A percentile compares a stretch with the other conserved stretches of the same genome.
Conservation (phyloP, 2,329 filamentous ascomycete genomes). For the Cyphellophora europaea region DNA sequence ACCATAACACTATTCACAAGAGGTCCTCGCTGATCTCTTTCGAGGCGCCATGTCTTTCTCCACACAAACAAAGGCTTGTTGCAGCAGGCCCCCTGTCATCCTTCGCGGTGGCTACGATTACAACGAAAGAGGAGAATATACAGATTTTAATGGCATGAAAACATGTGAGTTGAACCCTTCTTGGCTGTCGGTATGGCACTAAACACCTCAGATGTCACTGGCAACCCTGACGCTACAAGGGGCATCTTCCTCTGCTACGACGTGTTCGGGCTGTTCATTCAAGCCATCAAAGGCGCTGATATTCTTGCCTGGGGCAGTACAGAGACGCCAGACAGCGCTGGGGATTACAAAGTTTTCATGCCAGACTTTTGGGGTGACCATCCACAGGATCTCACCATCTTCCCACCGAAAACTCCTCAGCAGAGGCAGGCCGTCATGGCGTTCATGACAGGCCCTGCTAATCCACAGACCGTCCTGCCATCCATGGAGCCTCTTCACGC, state of each 20-base stretch:
- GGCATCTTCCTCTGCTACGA: slow-evolving; percentile 6
- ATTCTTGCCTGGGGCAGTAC: slow-evolving; percentile 4
- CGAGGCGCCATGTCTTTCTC: slow-evolving; percentile 5
- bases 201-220: slow-evolving; percentile 4
- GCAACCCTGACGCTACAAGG: slow-evolving; percentile 1
- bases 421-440: slow-evolving; percentile 2
- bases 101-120: slow-evolving; percentile 5
- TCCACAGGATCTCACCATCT: slow-evolving; percentile 5
- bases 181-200: neutral
- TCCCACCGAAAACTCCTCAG: slow-evolving; percentile 4
- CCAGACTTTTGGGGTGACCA: slow-evolving; percentile 7
- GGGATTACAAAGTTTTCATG: slow-evolving; percentile 7
- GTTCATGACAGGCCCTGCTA: slow-evolving; percentile 4
- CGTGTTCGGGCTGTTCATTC: slow-evolving; percentile 5
- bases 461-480: slow-evolving; percentile 2
- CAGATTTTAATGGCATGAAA: slow-evolving; percentile 5
- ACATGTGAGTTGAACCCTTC: slow-evolving; percentile 3
- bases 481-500: slow-evolving; percentile 2
- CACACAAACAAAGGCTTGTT: slow-evolving; percentile 4
- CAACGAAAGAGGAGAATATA: slow-evolving; percentile 4
- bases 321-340: slow-evolving; percentile 3
- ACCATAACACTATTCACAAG: no score
- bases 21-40: no score
- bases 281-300: slow-evolving; percentile 5
- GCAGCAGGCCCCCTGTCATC: slow-evolving; percentile 3